Conservation (phyloP, 352 stramenopile species). For the Elongisporangium senticosum region DNA sequence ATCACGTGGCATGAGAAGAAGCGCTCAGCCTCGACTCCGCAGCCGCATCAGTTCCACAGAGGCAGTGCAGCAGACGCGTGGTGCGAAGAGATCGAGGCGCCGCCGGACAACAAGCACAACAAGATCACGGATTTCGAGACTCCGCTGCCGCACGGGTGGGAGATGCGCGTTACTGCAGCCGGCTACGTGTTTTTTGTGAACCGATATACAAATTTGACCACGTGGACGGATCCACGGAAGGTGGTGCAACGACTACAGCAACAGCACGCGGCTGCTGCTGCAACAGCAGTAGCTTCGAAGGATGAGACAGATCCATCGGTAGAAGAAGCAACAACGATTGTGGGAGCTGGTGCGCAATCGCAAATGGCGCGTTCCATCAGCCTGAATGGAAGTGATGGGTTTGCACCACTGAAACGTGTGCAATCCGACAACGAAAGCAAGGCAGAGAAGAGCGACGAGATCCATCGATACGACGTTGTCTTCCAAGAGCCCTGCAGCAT, state of each 20-base stretch:
- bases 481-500: slow-evolving; percentile 72
- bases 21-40: slow-evolving; percentile 38
- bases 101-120: slow-evolving; percentile 54
- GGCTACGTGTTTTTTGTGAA: slow-evolving; percentile 80
- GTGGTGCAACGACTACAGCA: slow-evolving; percentile 8
- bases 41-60: slow-evolving; percentile 19
- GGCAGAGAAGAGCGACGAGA: neutral
- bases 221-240: slow-evolving; percentile 64
- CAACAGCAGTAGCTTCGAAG: slow-evolving; percentile 1
- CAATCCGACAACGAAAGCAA: slow-evolving; percentile 9
- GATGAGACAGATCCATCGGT: slow-evolving; percentile 6
- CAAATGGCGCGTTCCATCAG: slow-evolving; percentile 5
- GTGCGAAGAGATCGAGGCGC: slow-evolving; percentile 38
- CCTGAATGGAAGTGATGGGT: slow-evolving; percentile 9
- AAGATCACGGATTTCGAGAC: slow-evolving; percentile 75
- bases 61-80: slow-evolving; percentile 21
- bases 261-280: neutral
- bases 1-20: slow-evolving; percentile 17
- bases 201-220: slow-evolving; percentile 62
- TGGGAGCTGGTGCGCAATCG: neutral
- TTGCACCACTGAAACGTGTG: slow-evolving; percentile 4
- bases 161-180: slow-evolving; percentile 70
- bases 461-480: slow-evolving; percentile 49
- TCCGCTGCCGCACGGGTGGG: slow-evolving; percentile 63
- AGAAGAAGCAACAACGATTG: neutral